Evolutionary conservation across 257 asterid genomes (phyloP).

Genomic region (Ilex asprella): DNA sequence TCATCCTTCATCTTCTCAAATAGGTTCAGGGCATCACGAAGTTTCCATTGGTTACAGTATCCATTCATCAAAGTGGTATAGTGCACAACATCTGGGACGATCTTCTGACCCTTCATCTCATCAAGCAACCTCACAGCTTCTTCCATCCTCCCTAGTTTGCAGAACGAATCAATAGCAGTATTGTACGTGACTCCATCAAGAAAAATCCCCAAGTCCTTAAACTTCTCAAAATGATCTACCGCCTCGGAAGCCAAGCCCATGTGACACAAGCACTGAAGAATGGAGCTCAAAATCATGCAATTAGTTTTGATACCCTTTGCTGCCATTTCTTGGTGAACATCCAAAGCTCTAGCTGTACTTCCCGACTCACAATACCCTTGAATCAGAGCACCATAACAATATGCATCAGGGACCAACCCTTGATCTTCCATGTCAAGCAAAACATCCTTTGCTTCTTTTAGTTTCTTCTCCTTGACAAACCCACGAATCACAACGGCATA

Average conservation of each 20-base stretch:
- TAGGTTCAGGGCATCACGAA: constrained; percentile 43
- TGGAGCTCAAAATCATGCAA: constrained; percentile 44
- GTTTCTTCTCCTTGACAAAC: constrained; percentile 46
- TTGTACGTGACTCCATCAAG: constrained; percentile 59
- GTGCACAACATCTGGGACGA: constrained; percentile 52
- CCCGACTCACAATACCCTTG: constrained; percentile 58
- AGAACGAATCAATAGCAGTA: constrained; percentile 56
- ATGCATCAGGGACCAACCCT: constrained; percentile 36
- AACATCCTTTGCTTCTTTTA: constrained; percentile 46
- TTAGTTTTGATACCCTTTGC: constrained; percentile 49
- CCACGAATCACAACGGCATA: constrained; percentile 56
- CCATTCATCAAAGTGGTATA: constrained; percentile 78
- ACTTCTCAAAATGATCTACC: constrained; percentile 35
- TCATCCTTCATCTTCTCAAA: constrained; percentile 47
- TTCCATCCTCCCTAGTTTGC: constrained; percentile 54
- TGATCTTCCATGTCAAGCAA: constrained; percentile 48
- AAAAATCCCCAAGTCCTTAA: constrained; percentile 41
- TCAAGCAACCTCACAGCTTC: constrained; percentile 49
- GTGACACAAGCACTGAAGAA: constrained; percentile 70
- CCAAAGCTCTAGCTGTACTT: constrained; percentile 43
- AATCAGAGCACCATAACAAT: constrained; percentile 42
- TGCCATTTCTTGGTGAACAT: constrained; percentile 46
- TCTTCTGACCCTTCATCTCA: constrained; percentile 63
- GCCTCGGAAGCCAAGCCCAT: constrained; percentile 47
- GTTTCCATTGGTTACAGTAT: constrained; percentile 40